Conservation (phyloP, 2,329 filamentous ascomycete genomes). For the Neofusicoccum cordaticola region DNA sequence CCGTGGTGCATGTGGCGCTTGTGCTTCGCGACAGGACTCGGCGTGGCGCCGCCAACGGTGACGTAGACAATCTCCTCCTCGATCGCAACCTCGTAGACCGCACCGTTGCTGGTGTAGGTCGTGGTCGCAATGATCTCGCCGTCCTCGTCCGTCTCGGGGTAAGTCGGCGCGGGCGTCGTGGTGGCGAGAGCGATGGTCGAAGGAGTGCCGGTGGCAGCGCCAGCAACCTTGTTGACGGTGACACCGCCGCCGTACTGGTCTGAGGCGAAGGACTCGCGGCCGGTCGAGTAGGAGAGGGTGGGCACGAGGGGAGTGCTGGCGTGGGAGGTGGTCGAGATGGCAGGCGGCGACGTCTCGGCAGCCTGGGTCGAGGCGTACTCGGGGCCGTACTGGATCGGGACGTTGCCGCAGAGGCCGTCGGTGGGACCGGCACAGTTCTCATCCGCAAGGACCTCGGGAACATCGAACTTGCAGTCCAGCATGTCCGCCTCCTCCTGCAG, state of each 20-base stretch:
- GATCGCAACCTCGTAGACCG: conserved; percentile 45
- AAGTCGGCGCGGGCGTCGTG: conserved; percentile 13
- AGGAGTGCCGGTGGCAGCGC: conserved; percentile 6
- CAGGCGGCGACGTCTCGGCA: conserved; percentile 16
- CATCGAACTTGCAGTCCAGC: conserved; percentile 59
- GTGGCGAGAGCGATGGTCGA: conserved; percentile 6
- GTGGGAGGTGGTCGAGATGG: conserved; percentile 16
- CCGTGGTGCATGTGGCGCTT: conserved; percentile 27
- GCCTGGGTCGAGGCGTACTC: conserved; percentile 35
- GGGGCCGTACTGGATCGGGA: conserved; percentile 48
- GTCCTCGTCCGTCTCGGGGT: conserved; percentile 8
- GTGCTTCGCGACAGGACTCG: conserved; percentile 24
- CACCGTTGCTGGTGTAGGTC: conserved; percentile 42
- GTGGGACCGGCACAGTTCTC: conserved; percentile 62
- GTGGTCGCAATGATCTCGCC: conserved; percentile 36
- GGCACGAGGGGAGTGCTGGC: conserved; percentile 27
- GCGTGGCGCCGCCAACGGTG: conserved; percentile 31
- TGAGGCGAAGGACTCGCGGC: conserved; percentile 26
- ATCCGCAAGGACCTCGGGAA: conserved; percentile 53
- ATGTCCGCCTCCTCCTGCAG: conserved; percentile 59
- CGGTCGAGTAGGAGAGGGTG: conserved; percentile 33
- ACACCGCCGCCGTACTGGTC: conserved; percentile 35
- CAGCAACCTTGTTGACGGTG: conserved; percentile 29
- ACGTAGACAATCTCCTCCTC: conserved; percentile 44
- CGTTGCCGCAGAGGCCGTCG: conserved; percentile 64